These are phyloP conservation scores for Rhypophila decipiens DNA, from an alignment of 495 filamentous ascomycete genomes.

Conservation along the genomic window DNA sequence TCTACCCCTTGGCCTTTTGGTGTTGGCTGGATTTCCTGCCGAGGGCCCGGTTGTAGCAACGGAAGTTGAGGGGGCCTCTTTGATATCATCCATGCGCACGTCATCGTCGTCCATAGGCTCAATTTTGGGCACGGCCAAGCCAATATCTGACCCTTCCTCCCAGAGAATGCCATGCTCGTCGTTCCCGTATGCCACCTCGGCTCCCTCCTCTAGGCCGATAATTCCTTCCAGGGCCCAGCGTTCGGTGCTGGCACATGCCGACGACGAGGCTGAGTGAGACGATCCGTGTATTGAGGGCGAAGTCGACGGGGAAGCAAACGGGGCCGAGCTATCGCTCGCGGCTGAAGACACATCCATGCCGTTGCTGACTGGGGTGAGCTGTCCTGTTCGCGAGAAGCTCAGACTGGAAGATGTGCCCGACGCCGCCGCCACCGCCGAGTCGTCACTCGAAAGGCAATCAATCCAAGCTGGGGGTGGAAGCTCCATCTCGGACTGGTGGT, in stretches of 20 bases:
- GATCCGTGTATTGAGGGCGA: conserved; percentile 27
- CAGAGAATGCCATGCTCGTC: conserved; percentile 28
- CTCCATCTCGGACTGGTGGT: conserved; percentile 30
- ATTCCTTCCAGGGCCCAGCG: conserved; percentile 24
- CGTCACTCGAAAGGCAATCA: conserved; percentile 20
- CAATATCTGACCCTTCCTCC: conserved; percentile 29
- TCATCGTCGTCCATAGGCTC: conserved; percentile 43
- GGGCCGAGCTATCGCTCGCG: conserved; percentile 14
- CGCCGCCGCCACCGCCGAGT: conserved; percentile 13
- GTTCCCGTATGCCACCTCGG: conserved; percentile 6
- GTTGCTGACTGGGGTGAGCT: conserved; percentile 46
- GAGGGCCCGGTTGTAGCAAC: conserved; percentile 8
- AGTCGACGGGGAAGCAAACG: conserved; percentile 20
- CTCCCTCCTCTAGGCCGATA: conserved; percentile 23
- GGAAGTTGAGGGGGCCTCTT: conserved; percentile 33
- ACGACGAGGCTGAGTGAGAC: conserved; percentile 27
- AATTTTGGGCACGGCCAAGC: conserved; percentile 36
- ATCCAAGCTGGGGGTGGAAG: conserved; percentile 34
- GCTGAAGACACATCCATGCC: conserved; percentile 33
- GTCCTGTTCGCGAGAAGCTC: conserved; percentile 32
- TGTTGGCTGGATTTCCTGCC: conserved; percentile 22
- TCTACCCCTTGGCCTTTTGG: conserved; percentile 64
- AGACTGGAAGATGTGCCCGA: conserved; percentile 18
- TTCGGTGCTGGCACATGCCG: conserved; percentile 23
- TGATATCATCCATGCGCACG: conserved; percentile 40